Evolutionary conservation across 176 grass and related monocot species (phyloP), one percentile per base, ranked within the genome.

Genomic region (Saccharum spontaneum): DNA sequence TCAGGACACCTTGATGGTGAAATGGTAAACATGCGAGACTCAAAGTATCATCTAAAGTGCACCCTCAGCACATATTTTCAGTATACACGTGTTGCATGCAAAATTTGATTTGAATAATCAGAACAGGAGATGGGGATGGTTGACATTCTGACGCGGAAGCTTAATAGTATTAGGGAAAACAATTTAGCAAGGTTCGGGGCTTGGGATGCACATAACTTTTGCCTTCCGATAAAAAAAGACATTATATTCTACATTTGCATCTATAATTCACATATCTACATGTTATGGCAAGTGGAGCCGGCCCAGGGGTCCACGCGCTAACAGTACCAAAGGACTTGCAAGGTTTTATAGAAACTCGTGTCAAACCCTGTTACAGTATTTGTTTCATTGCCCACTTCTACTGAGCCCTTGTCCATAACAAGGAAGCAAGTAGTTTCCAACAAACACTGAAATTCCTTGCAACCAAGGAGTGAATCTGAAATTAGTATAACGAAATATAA

Each of bases 401-500:
- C 22, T 48, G 23, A 23, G n/a, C 23, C 43, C 24, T 20, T 7
- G 18, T 28, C 16, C 24, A 31, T 18, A 31, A 75, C 13, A 75
- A 16, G 41, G 22, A 41, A 46, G n/a, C 30, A 28, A 49, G 26
- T 10, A 33, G 28, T 75, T 75, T 52, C 46, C n/a, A 30, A 48
- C 72, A 75, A 34, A 3, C 26, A 75, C 26, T 7, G 7, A 17
- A 49, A 49, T 33, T 75, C 45, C 46, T 75, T 50, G 18, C 72
- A 54, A 22, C 72, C 15, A 14, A 75, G 46, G 49, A 38, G 69
- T 52, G 33, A 80, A 16, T 37, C 18, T 43, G 10, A 49, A 28
- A 50, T 79, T 62, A 46, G 69, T 68, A 49, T 5, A 75, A 77
- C 22, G 73, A 46, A 75, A 39, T 57, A 18, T 34, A 80, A 55